phyloP scores from a whole-genome alignment of 345 rosid species.

The Iberis pinnata region DNA sequence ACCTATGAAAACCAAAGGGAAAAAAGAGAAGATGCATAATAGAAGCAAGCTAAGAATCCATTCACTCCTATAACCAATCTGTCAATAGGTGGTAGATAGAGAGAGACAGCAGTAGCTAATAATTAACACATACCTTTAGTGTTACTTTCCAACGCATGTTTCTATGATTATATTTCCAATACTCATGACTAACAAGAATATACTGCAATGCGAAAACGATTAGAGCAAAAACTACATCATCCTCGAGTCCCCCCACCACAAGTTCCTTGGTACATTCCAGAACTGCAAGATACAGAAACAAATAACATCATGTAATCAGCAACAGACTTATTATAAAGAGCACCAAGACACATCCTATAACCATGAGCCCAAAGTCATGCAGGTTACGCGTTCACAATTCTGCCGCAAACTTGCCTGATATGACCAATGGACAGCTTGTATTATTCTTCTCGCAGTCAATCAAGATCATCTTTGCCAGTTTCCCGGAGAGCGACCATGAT shows the following conservation, averaged over 20 bases:
- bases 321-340: constrained; percentile 10
- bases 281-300: constrained; percentile 49
- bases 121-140: constrained; percentile 46
- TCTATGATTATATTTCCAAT: constrained; percentile 70
- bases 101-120: constrained; percentile 2
- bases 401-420: constrained; percentile 59
- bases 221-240: constrained; percentile 54
- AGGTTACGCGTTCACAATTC: constrained; percentile 2
- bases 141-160: constrained; percentile 72
- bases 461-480: constrained; percentile 71
- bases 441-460: constrained; percentile 75
- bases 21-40: background rate
- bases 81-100: background rate
- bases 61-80: constrained; percentile 10
- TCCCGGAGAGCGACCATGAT: constrained; percentile 82
- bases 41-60: constrained; percentile 1
- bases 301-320: constrained; percentile 13
- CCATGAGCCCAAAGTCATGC: constrained; percentile 5
- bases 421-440: constrained; percentile 49
- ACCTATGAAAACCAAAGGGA: constrained; percentile 38
- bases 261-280: constrained; percentile 74
- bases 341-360: background rate
- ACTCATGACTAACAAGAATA: constrained; percentile 73
- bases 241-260: constrained; percentile 65
- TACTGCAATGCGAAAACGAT: constrained; percentile 72